Conservation (phyloP, 225 moss, liverwort and hornwort genomes). For the Physcomitrellopsis africana region DNA sequence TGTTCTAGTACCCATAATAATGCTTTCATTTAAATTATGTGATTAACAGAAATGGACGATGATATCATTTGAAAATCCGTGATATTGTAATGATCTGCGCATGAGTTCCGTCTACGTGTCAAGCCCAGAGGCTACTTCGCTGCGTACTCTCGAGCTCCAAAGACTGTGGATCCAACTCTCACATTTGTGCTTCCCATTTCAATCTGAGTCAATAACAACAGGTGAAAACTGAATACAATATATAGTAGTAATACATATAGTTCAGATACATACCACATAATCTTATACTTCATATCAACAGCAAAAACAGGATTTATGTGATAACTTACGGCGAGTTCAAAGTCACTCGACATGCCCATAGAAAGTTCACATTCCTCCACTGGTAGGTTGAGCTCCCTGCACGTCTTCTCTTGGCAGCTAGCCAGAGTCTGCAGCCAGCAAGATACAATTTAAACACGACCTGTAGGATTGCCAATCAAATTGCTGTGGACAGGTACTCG, state of each 20-base stretch:
- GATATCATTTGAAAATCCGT: too few relatives aligned
- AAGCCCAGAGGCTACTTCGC: slow-evolving; percentile 33
- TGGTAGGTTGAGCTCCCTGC: slow-evolving; percentile 62
- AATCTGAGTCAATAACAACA: slow-evolving; percentile 46
- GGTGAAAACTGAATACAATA: neutral
- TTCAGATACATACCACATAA: neutral
- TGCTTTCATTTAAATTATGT: neutral
- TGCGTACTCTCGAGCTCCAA: slow-evolving; percentile 71
- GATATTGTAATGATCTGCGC: neutral
- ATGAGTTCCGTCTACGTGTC: neutral
- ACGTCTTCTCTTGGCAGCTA: slow-evolving; percentile 62
- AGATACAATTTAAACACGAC: neutral
- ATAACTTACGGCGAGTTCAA: slow-evolving; percentile 68
- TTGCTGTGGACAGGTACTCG: neutral
- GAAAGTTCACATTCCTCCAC: slow-evolving; percentile 71
- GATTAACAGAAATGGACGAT: neutral
- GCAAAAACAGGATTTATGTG: neutral
- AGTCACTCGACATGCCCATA: slow-evolving; percentile 92
- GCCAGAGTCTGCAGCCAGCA: slow-evolving; percentile 54
- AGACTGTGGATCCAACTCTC: slow-evolving; percentile 73
- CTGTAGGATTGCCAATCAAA: neutral
- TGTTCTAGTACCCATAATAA: neutral
- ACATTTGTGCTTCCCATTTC: slow-evolving; percentile 79
- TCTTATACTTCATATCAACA: neutral
- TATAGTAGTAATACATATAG: too few relatives aligned